phyloP scores from a whole-genome alignment of 2,329 filamentous ascomycete genomes.

The Corinectria fuckeliana region DNA sequence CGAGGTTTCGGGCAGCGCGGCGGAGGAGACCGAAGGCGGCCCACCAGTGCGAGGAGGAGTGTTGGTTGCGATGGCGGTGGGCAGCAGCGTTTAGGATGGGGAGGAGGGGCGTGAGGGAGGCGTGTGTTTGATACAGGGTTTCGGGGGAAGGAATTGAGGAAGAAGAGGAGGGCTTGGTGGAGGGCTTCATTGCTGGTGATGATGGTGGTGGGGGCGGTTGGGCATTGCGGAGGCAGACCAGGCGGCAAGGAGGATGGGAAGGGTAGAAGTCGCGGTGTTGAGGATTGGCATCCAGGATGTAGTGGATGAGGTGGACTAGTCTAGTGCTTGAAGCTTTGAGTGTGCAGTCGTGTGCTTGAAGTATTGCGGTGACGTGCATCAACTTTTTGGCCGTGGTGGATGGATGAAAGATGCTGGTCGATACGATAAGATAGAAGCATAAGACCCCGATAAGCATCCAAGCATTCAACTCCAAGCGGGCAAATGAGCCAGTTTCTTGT shows the following conservation, averaged over 20 bases:
- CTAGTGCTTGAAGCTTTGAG: neutral
- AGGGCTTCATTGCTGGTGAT: neutral
- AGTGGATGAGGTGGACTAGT: neutral
- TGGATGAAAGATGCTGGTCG: neutral
- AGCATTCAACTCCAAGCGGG: too few relatives aligned
- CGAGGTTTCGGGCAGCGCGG: constrained; percentile 66
- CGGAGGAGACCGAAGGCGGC: constrained; percentile 73
- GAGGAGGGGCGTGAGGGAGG: constrained; percentile 48
- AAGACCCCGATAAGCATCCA: neutral
- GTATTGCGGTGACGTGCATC: constrained; percentile 5
- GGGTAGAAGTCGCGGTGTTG: neutral
- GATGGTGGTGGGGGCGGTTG: neutral
- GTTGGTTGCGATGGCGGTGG: constrained; percentile 91
- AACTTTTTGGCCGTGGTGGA: constrained; percentile 12
- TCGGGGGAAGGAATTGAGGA: constrained; percentile 5
- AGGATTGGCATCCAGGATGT: neutral
- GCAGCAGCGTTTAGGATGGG: constrained; percentile 74
- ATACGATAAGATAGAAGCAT: constrained; percentile 29
- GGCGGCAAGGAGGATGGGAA: neutral
- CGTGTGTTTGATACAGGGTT: constrained; percentile 25
- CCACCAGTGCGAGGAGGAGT: constrained; percentile 84
- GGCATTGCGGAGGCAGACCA: neutral
- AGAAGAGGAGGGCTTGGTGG: constrained; percentile 20
- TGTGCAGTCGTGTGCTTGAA: neutral
- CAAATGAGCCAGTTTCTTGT: neutral